These are phyloP conservation scores for Chlorophyllum brunneum DNA, from an alignment of 768 basidiomycete genomes.

Conservation along the genomic window DNA sequence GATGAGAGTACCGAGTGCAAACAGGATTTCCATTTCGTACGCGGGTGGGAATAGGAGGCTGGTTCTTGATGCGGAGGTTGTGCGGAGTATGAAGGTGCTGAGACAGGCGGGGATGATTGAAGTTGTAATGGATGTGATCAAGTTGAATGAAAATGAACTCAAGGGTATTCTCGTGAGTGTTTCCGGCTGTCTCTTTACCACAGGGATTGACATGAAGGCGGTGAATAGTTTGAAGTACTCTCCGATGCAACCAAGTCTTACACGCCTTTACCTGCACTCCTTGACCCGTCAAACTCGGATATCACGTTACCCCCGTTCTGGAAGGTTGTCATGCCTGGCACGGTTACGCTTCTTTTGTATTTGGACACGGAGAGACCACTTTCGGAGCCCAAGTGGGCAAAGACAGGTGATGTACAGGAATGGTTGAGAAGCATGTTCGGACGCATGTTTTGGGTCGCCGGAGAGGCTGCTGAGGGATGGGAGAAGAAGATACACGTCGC, in stretches of 20 bases:
- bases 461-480: constrained; percentile 87
- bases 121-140: constrained; percentile 59
- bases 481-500: constrained; percentile 87
- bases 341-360: constrained; percentile 66
- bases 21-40: constrained; percentile 93
- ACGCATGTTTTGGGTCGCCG: constrained; percentile 82
- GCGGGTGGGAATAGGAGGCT: constrained; percentile 84
- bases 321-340: constrained; percentile 47
- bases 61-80: constrained; percentile 84
- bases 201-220: constrained; percentile 14
- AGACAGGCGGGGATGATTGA: constrained; percentile 86
- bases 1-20: constrained; percentile 59
- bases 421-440: constrained; percentile 91
- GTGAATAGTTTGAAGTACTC: constrained; percentile 64
- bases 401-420: constrained; percentile 89
- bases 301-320: constrained; percentile 72
- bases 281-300: constrained; percentile 41
- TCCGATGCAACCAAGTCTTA: constrained; percentile 73
- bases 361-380: constrained; percentile 86
- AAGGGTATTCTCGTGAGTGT: constrained; percentile 73
- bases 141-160: constrained; percentile 50
- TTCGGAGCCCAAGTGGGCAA: constrained; percentile 96
- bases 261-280: constrained; percentile 47
- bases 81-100: constrained; percentile 76
- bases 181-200: not conserved